Conservation (phyloP, 371 early-diverging fungal species). For the Fennellomyces sp. region DNA sequence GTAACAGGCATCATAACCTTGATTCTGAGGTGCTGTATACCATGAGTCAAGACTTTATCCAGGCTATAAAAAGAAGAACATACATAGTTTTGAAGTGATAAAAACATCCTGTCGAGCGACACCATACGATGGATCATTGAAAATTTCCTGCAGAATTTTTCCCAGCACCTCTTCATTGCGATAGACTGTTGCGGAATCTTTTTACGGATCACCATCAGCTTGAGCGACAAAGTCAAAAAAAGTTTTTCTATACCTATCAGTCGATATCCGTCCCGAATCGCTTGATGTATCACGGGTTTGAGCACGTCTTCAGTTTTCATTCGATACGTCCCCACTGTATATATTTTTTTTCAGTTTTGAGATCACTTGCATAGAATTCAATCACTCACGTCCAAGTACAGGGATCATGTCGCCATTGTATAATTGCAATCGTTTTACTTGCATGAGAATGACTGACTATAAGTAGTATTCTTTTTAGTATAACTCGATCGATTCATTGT, state of each 20-base stretch:
- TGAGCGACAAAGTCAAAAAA: not conserved
- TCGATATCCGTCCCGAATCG: conserved; percentile 68
- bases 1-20: conserved; percentile 73
- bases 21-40: conserved; percentile 73
- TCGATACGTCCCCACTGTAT: conserved; percentile 75
- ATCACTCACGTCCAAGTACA: conserved; percentile 16
- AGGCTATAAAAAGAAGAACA: not conserved
- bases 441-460: no score
- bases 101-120: conserved; percentile 85
- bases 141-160: conserved; percentile 59
- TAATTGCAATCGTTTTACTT: not conserved
- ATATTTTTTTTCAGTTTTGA: not conserved
- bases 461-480: no score
- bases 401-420: conserved; percentile 21
- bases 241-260: conserved; percentile 57
- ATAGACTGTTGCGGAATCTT: conserved; percentile 82
- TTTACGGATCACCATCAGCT: not conserved
- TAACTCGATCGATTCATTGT: no score
- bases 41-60: not conserved
- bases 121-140: conserved; percentile 55
- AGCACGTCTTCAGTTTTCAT: conserved; percentile 54
- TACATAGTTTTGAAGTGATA: conserved; percentile 93
- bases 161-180: conserved; percentile 89
- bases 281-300: conserved; percentile 52
- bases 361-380: not conserved